phyloP scores from a whole-genome alignment of 2,329 filamentous ascomycete genomes.

The Calonectria crousiana region DNA sequence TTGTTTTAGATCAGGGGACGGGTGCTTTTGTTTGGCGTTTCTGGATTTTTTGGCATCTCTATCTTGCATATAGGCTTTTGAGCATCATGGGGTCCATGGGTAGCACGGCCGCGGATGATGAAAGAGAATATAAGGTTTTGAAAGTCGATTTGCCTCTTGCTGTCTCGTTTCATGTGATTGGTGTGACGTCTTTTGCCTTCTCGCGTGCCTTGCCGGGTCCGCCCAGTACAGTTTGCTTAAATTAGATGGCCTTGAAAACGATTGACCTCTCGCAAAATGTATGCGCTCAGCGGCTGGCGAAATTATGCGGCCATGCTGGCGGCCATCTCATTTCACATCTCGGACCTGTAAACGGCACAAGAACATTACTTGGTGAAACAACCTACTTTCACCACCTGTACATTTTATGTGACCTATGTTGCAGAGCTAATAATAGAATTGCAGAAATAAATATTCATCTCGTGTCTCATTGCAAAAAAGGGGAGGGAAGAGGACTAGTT shows the following conservation, averaged over 20 bases:
- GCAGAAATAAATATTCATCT: conserved; percentile 41
- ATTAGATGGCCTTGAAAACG: background rate
- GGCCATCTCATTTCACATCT: conserved; percentile 20
- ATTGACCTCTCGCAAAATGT: background rate
- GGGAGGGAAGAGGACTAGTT: conserved; percentile 26
- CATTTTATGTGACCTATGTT: background rate
- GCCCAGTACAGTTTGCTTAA: background rate
- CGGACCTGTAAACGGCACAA: background rate
- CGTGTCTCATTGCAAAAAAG: conserved; percentile 39
- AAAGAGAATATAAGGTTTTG: conserved; percentile 6
- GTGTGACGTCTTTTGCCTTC: background rate
- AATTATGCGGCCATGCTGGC: conserved; percentile 23
- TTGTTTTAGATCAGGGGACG: conserved; percentile 11
- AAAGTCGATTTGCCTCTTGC: background rate
- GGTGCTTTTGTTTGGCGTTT: conserved; percentile 10
- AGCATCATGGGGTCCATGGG: background rate
- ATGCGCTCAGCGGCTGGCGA: conserved; percentile 20
- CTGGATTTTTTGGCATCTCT: background rate
- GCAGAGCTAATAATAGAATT: conserved; percentile 22
- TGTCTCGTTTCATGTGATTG: background rate
- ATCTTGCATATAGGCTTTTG: background rate
- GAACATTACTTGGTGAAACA: conserved; percentile 11
- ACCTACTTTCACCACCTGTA: conserved; percentile 1
- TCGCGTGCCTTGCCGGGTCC: background rate
- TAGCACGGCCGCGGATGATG: background rate